Percentiles rank a stretch among this genome's conserved stretches.
These are phyloP conservation scores for Litsea cubeba DNA, from an alignment of 164 flowering plant genomes.

Conservation along the genomic window DNA sequence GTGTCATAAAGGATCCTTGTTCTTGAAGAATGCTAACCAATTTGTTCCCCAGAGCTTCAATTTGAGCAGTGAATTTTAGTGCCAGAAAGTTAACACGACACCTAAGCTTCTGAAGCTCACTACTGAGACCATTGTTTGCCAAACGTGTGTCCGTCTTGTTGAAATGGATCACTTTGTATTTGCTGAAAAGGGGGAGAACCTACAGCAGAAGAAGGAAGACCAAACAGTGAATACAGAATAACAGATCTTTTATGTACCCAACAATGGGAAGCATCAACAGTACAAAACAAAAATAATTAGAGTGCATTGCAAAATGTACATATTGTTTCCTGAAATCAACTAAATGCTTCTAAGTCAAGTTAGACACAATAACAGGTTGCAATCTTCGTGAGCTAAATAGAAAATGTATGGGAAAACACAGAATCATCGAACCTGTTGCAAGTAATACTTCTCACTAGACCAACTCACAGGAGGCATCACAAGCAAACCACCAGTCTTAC, in stretches of 20 bases:
- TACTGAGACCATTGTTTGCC: constrained; percentile 74
- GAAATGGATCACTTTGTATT: constrained; percentile 64
- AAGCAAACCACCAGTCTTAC: constrained; percentile 40
- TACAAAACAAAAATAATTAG: neutral
- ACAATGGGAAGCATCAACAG: too few relatives aligned
- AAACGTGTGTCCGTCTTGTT: constrained; percentile 81
- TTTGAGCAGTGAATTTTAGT: constrained; percentile 68
- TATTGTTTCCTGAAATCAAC: neutral
- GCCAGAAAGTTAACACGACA: constrained; percentile 87
- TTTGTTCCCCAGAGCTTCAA: constrained; percentile 72
- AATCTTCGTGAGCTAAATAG: neutral
- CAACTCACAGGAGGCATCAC: constrained; percentile 96
- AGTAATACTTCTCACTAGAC: constrained; percentile 87
- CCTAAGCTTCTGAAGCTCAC: constrained; percentile 71
- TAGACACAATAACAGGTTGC: neutral
- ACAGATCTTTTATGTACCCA: neutral
- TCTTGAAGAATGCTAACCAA: constrained; percentile 53
- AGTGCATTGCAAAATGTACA: neutral
- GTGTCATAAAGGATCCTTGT: constrained; percentile 70
- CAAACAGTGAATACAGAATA: neutral
- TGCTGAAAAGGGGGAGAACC: constrained; percentile 72
- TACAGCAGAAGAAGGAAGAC: constrained; percentile 21
- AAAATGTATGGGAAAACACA: neutral
- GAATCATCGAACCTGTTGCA: constrained; percentile 61
- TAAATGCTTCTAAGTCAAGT: neutral